phyloP scores from a whole-genome alignment of 2,329 filamentous ascomycete genomes.

The Cercospora sesami region DNA sequence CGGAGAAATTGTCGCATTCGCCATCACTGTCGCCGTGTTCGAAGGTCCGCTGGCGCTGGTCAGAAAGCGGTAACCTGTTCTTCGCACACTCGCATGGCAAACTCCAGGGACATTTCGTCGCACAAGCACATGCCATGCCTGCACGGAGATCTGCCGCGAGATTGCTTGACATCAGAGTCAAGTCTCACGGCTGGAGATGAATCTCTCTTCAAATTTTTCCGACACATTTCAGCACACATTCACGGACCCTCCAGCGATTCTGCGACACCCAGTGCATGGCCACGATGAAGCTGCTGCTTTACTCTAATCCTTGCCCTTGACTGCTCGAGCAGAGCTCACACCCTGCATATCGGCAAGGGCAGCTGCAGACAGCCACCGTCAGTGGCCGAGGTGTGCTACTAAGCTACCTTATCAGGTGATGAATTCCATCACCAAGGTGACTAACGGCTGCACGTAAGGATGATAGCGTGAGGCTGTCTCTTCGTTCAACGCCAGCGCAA shows the following conservation, averaged over 20 bases:
- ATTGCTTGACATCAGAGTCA: constrained; percentile 1
- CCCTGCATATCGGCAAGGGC: constrained; percentile 1
- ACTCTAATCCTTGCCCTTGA: neutral
- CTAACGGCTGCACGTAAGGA: neutral
- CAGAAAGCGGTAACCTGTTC: constrained; percentile 1
- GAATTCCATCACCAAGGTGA: neutral
- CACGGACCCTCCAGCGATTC: neutral
- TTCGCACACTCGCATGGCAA: neutral
- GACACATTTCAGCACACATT: neutral
- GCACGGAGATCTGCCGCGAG: neutral
- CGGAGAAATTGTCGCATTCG: neutral
- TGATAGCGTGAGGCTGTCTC: neutral
- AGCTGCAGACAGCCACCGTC: constrained; percentile 5
- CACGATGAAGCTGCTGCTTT: neutral
- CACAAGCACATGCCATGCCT: constrained; percentile 1
- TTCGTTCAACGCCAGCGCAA: neutral
- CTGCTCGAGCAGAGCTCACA: neutral
- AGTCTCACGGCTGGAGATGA: neutral
- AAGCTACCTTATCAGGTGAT: constrained; percentile 1
- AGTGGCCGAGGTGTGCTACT: constrained; percentile 1
- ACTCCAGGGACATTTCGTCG: neutral
- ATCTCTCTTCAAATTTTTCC: neutral
- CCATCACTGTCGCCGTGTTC: neutral
- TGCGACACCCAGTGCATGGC: neutral
- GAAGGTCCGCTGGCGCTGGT: neutral